phyloP scores from a whole-genome alignment of 345 rosid genomes.

The Adansonia digitata region DNA sequence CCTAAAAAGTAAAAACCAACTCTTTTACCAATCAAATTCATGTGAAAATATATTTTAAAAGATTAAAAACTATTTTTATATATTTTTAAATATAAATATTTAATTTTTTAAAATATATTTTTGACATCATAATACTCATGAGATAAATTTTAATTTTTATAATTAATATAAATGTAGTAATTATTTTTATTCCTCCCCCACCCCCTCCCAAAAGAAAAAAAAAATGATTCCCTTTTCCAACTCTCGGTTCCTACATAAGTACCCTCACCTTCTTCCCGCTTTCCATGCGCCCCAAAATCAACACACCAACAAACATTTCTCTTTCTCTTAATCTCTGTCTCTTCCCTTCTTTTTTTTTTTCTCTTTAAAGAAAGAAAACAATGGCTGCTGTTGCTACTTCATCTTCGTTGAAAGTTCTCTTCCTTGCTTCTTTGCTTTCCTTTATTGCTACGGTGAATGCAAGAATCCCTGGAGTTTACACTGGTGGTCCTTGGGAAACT shows the following conservation, averaged over 20 bases:
- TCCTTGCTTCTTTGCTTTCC: slow-evolving; percentile 8
- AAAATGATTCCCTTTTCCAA: too few relatives aligned
- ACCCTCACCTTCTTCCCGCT: slow-evolving; percentile 13
- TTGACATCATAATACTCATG: too few relatives aligned
- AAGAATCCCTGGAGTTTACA: slow-evolving; percentile 46
- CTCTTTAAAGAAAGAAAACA: neutral
- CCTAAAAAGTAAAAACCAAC: too few relatives aligned
- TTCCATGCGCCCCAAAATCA: neutral
- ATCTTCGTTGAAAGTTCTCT: slow-evolving; percentile 6
- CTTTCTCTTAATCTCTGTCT: neutral
- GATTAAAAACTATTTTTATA: too few relatives aligned
- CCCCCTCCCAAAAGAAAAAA: too few relatives aligned
- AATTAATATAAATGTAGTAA: too few relatives aligned
- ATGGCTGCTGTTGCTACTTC: neutral
- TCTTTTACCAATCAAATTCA: too few relatives aligned
- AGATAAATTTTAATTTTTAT: too few relatives aligned
- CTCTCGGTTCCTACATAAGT: slow-evolving; percentile 10
- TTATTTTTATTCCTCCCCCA: too few relatives aligned
- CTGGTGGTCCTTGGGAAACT: slow-evolving; percentile 45
- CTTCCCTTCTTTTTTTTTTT: neutral
- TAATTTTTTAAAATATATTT: too few relatives aligned
- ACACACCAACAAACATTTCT: neutral
- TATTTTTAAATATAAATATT: too few relatives aligned
- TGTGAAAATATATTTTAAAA: too few relatives aligned
- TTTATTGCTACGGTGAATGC: slow-evolving; percentile 20